These are phyloP conservation scores for Talaromyces atroroseus DNA, from an alignment of 2,329 filamentous ascomycete genomes.

Conservation along the genomic window DNA sequence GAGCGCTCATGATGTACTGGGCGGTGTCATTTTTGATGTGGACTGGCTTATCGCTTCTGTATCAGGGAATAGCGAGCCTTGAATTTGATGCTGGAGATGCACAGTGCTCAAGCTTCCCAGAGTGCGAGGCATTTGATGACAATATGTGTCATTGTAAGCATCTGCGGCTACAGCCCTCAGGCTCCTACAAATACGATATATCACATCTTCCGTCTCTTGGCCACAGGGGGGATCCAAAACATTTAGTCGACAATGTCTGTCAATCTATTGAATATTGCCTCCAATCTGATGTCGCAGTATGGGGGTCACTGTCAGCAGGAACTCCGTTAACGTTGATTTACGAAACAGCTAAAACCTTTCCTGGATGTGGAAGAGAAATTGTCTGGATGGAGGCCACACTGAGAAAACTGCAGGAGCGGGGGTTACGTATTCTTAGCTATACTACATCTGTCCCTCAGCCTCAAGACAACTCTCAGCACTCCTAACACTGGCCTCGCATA, in stretches of 20 bases:
- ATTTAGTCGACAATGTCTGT: slow-evolving; percentile 29
- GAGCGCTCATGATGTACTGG: slow-evolving; percentile 30
- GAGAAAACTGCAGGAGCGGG: slow-evolving; percentile 9
- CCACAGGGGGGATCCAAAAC: slow-evolving; percentile 21
- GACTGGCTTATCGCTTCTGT: slow-evolving; percentile 29
- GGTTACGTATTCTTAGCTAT: slow-evolving; percentile 14
- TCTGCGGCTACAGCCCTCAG: slow-evolving; percentile 1
- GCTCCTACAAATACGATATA: slow-evolving; percentile 10
- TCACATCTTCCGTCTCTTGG: slow-evolving; percentile 20
- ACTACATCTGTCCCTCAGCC: slow-evolving; percentile 2
- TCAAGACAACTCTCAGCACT: background rate
- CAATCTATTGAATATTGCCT: slow-evolving; percentile 31
- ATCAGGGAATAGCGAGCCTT: slow-evolving; percentile 20
- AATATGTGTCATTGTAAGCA: slow-evolving; percentile 9
- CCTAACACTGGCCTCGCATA: background rate
- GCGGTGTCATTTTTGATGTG: slow-evolving; percentile 28
- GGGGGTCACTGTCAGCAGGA: slow-evolving; percentile 8
- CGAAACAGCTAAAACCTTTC: slow-evolving; percentile 10
- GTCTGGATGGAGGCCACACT: slow-evolving; percentile 14
- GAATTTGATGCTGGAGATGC: slow-evolving; percentile 9
- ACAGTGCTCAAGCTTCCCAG: slow-evolving; percentile 6
- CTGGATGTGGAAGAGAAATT: slow-evolving; percentile 9
- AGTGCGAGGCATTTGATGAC: slow-evolving; percentile 4
- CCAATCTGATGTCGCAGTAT: slow-evolving; percentile 19
- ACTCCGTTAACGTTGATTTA: slow-evolving; percentile 12